These are phyloP conservation scores for Panus rudis DNA, from an alignment of 768 basidiomycete species.

Conservation along the genomic window DNA sequence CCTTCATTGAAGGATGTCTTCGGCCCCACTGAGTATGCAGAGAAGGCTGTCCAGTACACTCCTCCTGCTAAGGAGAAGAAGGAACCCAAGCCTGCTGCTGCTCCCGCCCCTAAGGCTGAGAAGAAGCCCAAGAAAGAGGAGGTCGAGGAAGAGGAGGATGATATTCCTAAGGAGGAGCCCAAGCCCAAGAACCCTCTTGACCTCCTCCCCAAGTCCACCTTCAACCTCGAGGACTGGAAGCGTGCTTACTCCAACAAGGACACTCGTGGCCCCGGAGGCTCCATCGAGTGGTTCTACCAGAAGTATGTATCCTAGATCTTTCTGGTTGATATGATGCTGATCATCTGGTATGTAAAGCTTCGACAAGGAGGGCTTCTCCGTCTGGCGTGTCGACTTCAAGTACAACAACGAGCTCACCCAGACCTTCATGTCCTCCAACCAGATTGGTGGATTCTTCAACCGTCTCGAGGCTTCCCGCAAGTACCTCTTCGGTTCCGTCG, in stretches of 20 bases:
- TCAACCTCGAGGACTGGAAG: conserved; percentile 97
- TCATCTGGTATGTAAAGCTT: conserved; percentile 40
- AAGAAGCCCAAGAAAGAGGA: conserved; percentile 40
- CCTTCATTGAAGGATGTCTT: conserved; percentile 64
- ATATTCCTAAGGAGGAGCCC: conserved; percentile 67
- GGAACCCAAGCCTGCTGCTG: conserved; percentile 25
- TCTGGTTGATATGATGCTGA: background rate
- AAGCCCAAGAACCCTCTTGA: conserved; percentile 95
- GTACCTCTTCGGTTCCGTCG: conserved; percentile 90
- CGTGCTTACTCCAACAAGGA: conserved; percentile 97
- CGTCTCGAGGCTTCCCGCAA: conserved; percentile 96
- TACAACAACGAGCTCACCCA: conserved; percentile 91
- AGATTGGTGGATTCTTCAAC: conserved; percentile 94
- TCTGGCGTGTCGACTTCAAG: conserved; percentile 94
- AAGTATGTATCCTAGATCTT: conserved; percentile 47
- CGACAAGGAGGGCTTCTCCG: conserved; percentile 83
- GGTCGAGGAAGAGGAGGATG: conserved; percentile 63
- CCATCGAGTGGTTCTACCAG: conserved; percentile 95
- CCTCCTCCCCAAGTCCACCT: conserved; percentile 76
- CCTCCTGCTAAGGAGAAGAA: conserved; percentile 76
- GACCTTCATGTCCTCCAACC: conserved; percentile 93
- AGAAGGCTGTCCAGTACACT: conserved; percentile 64
- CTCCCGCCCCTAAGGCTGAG: conserved; percentile 35
- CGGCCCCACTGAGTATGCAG: conserved; percentile 50
- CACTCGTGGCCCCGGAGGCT: conserved; percentile 75